These are phyloP conservation scores for Lipomyces sp. DNA, from an alignment of 805 yeast species.

Conservation along the genomic window DNA sequence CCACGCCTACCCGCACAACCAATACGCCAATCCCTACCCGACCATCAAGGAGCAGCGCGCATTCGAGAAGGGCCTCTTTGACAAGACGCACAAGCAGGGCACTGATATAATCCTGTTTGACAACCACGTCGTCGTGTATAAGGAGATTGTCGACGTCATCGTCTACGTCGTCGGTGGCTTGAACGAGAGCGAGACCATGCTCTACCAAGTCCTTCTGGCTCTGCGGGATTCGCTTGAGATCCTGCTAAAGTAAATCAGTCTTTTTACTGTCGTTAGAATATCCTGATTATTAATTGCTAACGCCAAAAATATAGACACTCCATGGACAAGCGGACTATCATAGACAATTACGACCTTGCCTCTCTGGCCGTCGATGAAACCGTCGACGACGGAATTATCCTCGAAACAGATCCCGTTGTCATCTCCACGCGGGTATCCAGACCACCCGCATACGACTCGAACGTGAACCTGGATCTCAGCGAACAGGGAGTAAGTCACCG, in stretches of 20 bases:
- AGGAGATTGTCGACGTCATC: constrained; percentile 73
- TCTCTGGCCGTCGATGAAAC: constrained; percentile 87
- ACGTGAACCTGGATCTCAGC: constrained; percentile 40
- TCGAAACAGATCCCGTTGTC: constrained; percentile 83
- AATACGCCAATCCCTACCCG: constrained; percentile 38
- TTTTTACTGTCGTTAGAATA: constrained; percentile 30
- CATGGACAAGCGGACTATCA: constrained; percentile 72
- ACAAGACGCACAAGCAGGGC: constrained; percentile 75
- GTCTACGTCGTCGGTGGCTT: constrained; percentile 68
- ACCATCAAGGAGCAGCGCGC: constrained; percentile 61
- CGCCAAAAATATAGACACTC: constrained; percentile 38
- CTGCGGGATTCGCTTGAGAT: constrained; percentile 78
- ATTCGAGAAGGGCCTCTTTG: constrained; percentile 70
- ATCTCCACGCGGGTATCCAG: constrained; percentile 90
- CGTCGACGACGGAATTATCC: constrained; percentile 86
- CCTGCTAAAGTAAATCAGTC: constrained; percentile 46
- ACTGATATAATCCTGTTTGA: constrained; percentile 79
- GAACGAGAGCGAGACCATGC: constrained; percentile 80
- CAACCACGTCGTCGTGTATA: constrained; percentile 77
- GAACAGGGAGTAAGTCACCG: constrained; percentile 46
- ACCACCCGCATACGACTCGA: constrained; percentile 68
- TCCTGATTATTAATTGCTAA: too few species aligned
- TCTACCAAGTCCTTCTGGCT: constrained; percentile 72
- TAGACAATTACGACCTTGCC: constrained; percentile 82
- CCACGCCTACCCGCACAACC: constrained; percentile 39